Base-by-base conservation (phyloP, 345 rosid species). In the Firmiana major region DNA sequence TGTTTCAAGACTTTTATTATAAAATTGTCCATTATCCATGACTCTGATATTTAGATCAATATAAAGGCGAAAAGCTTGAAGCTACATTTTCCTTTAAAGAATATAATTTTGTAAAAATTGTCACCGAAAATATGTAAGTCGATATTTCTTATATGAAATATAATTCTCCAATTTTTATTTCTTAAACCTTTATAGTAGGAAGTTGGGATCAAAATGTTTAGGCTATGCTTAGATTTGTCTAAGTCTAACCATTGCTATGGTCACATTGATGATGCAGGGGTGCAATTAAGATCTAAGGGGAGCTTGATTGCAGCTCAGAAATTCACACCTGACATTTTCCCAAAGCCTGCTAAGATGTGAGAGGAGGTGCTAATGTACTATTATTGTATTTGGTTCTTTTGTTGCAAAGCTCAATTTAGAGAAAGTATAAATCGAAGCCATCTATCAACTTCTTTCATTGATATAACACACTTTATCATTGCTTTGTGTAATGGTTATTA, bases 91-190 rank as follows among this genome's bases (percentile, higher is more conserved):
- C 98, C 51, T 81, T 96, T 45, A 92, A 88, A 85, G 99, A 96
- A 81, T 97, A 93, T 28, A 97, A 96, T 79, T 96, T 96, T 84
- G 71, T 93, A 21, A 96, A 94, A 91, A 90, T 96, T 78, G 93
- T 97, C 69, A 88, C 86, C 1, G 98, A 98, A 42, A 91, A 96
- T 85, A 84, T 96, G 95, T 91, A 94, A 82, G 97, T 98, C 72
- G 98, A 96, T 79, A 85, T 92, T 80, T 98, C 99, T 87, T 96
- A 91, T 84, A 88, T 93, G 85, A 93, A 97, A 98, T 93, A n/a
- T 4, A 1, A 74, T 17, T 71, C 72, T 36, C 59, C 4, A 4
- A 2, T 42, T 17, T 77, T n/a, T 17, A 1, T 53, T 67, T 43
- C 3, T 63, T 67, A 48, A 8, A 9, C 16, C 22, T 65, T 10